Conservation (phyloP, 208 protist genomes). For the Hexamita inflata region DNA sequence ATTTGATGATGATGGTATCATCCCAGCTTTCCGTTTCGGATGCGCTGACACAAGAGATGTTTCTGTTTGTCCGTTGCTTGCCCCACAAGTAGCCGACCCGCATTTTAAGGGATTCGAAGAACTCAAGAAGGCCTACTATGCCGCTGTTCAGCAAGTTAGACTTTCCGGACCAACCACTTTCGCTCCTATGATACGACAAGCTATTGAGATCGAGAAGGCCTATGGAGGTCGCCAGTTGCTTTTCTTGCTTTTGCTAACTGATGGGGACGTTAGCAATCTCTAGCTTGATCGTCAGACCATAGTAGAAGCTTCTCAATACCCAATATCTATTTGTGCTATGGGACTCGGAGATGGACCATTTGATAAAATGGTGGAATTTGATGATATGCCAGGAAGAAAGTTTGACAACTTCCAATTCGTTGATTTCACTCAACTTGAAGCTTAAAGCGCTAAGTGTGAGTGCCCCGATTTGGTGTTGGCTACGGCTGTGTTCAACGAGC, state of each 20-base stretch:
- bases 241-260: neutral
- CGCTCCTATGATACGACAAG: neutral
- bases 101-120: constrained; percentile 5
- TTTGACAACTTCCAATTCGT: constrained; percentile 29
- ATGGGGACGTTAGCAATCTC: neutral
- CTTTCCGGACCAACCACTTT: constrained; percentile 14
- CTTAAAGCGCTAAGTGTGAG: neutral
- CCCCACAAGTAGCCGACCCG: neutral
- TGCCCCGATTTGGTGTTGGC: neutral
- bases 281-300: neutral
- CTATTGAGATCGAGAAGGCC: neutral
- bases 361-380: neutral
- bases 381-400: neutral
- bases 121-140: neutral
- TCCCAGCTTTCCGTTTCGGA: constrained; percentile 13
- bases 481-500: neutral
- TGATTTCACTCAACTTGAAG: constrained; percentile 8
- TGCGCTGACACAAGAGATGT: constrained; percentile 4
- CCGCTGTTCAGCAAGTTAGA: neutral
- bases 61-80: neutral
- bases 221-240: neutral
- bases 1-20: constrained; percentile 19
- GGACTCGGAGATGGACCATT: constrained; percentile 21
- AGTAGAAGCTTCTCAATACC: constrained; percentile 7
- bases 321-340: neutral